A percentile compares a stretch with the other conserved stretches of the same genome.
Evolutionary conservation across 2,329 filamentous ascomycete species (phyloP).

Genomic region (Aphanoascus verrucosus): DNA sequence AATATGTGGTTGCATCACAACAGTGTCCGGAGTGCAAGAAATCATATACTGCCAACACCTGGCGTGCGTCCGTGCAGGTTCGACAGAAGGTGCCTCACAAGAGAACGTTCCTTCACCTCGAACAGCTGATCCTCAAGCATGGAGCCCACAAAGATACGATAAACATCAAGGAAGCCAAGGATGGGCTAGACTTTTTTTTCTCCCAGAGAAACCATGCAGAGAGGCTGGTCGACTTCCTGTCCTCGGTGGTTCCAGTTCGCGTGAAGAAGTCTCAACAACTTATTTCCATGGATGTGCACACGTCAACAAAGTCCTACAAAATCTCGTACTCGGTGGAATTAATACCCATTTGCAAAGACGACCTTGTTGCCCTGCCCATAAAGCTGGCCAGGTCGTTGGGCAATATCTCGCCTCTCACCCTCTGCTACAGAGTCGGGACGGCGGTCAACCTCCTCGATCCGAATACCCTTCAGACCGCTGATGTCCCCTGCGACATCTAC

Average conservation of each 20-base stretch:
- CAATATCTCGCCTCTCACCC: slow-evolving; percentile 74
- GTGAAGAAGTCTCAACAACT: slow-evolving; percentile 82
- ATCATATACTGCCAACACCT: slow-evolving; percentile 92
- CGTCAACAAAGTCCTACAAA: slow-evolving; percentile 83
- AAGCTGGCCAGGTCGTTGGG: slow-evolving; percentile 77
- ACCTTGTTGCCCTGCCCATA: slow-evolving; percentile 84
- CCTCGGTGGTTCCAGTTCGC: slow-evolving; percentile 66
- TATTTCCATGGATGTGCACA: slow-evolving; percentile 88
- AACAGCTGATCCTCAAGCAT: slow-evolving; percentile 94
- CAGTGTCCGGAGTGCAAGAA: slow-evolving; percentile 94
- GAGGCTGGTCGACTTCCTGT: slow-evolving; percentile 82
- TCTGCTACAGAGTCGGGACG: slow-evolving; percentile 84
- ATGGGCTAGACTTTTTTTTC: slow-evolving; percentile 95
- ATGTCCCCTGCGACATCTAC: slow-evolving; percentile 71
- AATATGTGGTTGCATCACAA: slow-evolving; percentile 80
- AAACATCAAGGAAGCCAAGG: slow-evolving; percentile 95
- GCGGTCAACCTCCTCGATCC: slow-evolving; percentile 83
- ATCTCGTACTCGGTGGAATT: slow-evolving; percentile 84
- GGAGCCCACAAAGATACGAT: slow-evolving; percentile 83
- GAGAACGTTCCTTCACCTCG: slow-evolving; percentile 70
- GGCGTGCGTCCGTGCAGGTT: slow-evolving; percentile 87
- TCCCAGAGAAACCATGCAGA: slow-evolving; percentile 80
- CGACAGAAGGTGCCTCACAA: slow-evolving; percentile 96
- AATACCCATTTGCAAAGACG: slow-evolving; percentile 93
- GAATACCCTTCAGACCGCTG: slow-evolving; percentile 78